Evolutionary conservation across 202 grass and related monocot genomes (phyloP).

Genomic region (Panicum hallii): DNA sequence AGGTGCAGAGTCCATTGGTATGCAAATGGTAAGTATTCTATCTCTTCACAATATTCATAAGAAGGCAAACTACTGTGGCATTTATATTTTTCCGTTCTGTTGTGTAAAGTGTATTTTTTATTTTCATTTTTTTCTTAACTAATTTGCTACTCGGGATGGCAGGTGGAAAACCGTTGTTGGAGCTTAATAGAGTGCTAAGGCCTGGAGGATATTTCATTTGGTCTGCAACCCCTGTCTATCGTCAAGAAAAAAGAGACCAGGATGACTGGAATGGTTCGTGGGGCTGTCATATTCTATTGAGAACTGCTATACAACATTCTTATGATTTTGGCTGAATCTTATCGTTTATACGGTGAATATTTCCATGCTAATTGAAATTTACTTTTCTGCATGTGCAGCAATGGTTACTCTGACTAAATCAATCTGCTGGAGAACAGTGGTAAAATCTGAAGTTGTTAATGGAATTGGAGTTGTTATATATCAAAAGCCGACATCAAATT

Average conservation of each 20-base stretch:
- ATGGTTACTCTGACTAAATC: constrained; percentile 91
- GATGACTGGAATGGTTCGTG: constrained; percentile 82
- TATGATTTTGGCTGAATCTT: not conserved
- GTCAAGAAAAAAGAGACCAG: constrained; percentile 73
- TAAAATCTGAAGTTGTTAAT: constrained; percentile 71
- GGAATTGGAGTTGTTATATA: constrained; percentile 94
- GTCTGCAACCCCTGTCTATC: constrained; percentile 99
- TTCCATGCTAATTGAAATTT: constrained; percentile 22
- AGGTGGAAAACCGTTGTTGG: constrained; percentile 90
- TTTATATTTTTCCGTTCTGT: not conserved
- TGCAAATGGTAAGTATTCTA: constrained; percentile 60
- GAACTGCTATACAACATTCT: not conserved
- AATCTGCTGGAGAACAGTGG: constrained; percentile 83
- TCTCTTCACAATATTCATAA: constrained; percentile 18
- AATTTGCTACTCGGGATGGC: constrained; percentile 37
- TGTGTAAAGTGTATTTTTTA: not conserved
- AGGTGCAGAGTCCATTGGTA: constrained; percentile 94
- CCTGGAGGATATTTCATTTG: constrained; percentile 91
- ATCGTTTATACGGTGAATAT: not conserved
- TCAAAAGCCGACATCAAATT: constrained; percentile 72
- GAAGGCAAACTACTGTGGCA: not conserved
- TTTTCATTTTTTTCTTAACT: constrained; percentile 2
- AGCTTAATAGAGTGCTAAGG: constrained; percentile 91
- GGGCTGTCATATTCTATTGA: not conserved
- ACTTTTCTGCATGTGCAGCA: constrained; percentile 52